Base-by-base conservation (phyloP, 257 asterid genomes). In the Forsythia suspensa region DNA sequence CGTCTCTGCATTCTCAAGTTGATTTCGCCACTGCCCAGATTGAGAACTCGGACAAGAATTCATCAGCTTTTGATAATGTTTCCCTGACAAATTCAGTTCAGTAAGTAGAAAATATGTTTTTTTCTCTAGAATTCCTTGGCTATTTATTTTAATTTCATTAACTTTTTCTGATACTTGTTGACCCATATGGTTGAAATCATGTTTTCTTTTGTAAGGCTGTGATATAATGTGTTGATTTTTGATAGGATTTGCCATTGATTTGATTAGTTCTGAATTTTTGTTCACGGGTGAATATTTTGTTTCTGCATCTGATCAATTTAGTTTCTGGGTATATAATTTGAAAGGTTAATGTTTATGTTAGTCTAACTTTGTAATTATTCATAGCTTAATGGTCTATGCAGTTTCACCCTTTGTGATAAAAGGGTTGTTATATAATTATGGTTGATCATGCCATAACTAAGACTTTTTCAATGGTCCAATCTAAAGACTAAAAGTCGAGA, bases 221-320 rank as follows among this genome's bases (percentile, higher is more conserved):
- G 76, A n/a, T 44, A 37, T 55, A 39, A 69, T 70, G 71, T 52
- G 68, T 71, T 69, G 20, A 39, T 67, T 71, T 63, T 38, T 41
- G 65, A 40, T 76, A 70, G 66, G 79, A 24, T 76, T 52, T 73
- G 20, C 70, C 38, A 24, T 61, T 63, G 69, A 63, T 63, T 63
- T 20, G 16, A 24, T 63, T 29, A 24, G 38, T 24, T 63, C 13
- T 24, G 18, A 63, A 63, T 63, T 24, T 63, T 63, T 4, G 5
- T 63, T 24, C 16, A 63, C 38, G 15, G 0, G 38, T 10, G 69
- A 63, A 63, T 5, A 63, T 21, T 20, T 24, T 63, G 37, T 3
- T 63, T 63, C 69, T 18, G 9, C 15, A 10, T 63, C 1, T 63
- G 70, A 63, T 63, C 20, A 59, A 59, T 63, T 63, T 29, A 63